These are phyloP conservation scores for Globisporangium carolinianum DNA, from an alignment of 352 stramenopile species.

Conservation along the genomic window DNA sequence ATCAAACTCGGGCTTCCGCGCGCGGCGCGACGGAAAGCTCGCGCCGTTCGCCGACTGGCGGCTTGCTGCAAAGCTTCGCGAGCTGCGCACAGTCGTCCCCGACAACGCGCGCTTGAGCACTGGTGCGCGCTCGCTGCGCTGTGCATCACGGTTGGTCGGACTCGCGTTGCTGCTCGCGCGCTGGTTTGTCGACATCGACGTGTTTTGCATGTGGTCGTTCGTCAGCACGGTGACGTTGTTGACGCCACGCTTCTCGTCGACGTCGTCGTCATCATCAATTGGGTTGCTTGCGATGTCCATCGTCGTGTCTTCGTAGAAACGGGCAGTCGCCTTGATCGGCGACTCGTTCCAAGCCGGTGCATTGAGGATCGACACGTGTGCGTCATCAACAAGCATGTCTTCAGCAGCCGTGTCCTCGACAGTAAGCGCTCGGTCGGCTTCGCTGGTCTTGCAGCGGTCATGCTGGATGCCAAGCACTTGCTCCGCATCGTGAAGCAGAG, in stretches of 20 bases:
- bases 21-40: neutral
- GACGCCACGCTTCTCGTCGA: neutral
- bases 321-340: neutral
- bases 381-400: neutral
- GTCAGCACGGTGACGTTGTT: neutral
- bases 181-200: neutral
- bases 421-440: too few relatives aligned
- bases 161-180: neutral
- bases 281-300: neutral
- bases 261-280: constrained; percentile 1
- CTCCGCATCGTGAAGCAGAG: neutral
- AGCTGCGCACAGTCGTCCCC: neutral
- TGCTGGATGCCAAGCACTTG: too few relatives aligned
- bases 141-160: neutral
- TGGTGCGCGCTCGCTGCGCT: too few relatives aligned
- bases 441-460: too few relatives aligned
- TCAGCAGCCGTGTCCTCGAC: constrained; percentile 1
- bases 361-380: neutral
- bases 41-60: neutral
- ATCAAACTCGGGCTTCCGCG: constrained; percentile 8
- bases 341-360: constrained; percentile 4
- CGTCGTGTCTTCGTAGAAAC: neutral
- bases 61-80: neutral
- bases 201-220: neutral
- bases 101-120: neutral